phyloP scores from a whole-genome alignment of 164 flowering plant genomes.

The Magnolia sinica region DNA sequence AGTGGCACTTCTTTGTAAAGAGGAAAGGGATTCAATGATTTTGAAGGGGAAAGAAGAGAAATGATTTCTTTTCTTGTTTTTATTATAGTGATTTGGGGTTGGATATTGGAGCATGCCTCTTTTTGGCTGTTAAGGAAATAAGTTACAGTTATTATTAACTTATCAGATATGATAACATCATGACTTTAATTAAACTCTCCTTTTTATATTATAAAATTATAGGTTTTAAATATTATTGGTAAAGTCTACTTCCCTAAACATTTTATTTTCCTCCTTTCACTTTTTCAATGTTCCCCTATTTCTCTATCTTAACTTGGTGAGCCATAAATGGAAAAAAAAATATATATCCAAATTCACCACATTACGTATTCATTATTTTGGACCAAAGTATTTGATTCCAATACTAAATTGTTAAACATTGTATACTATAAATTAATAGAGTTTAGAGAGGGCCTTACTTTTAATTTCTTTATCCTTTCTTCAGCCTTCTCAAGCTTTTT shows the following conservation, averaged over 20 bases:
- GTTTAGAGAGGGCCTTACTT: constrained; percentile 38
- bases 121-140: too few species aligned
- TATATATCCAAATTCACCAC: neutral
- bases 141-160: too few species aligned
- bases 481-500: constrained; percentile 75
- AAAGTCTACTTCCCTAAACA: neutral
- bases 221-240: neutral
- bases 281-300: neutral
- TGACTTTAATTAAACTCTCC: too few species aligned
- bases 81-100: too few species aligned
- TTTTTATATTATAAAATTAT: too few species aligned
- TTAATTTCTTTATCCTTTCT: constrained; percentile 59
- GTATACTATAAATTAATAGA: neutral
- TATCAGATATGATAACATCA: too few species aligned
- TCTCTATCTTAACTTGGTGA: neutral
- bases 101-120: too few species aligned
- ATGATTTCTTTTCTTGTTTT: too few species aligned
- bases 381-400: neutral
- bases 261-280: neutral
- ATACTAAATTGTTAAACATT: neutral
- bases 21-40: too few species aligned
- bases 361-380: neutral
- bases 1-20: too few species aligned
- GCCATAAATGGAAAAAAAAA: too few species aligned
- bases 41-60: too few species aligned